Evolutionary conservation across 371 early-diverging fungal genomes (phyloP), one percentile per base, ranked within the genome.

Genomic region (Mortierella sp.): DNA sequence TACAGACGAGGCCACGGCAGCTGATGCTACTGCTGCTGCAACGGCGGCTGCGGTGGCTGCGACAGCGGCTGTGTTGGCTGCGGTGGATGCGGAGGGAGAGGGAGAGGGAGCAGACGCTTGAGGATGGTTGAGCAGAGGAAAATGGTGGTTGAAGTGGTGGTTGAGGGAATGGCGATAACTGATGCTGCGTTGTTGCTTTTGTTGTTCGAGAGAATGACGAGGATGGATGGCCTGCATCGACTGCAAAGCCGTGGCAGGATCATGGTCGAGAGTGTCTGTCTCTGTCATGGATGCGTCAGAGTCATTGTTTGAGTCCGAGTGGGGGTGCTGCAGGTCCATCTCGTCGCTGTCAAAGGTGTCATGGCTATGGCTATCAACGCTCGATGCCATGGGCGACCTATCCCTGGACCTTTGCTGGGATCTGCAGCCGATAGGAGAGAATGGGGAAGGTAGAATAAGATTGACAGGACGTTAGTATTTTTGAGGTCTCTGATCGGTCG

Each of bases 311-410:
- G 61, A 61, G 44, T 75, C 76, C 8, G 48, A 53, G 29, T 75
- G 70, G 11, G 24, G 39, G 10, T 34, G 79, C 22, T 73, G 65
- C 19, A 74, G 71, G 37, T 73, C 70, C 79, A 79, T 79, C 7
- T 66, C 70, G 44, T 73, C 74, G 50, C 69, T 67, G 24, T 78
- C 79, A 73, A 73, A 78, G 37, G 66, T 37, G 14, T 48, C 70
- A 55, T 73, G 68, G 52, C 55, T 65, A 34, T 41, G 68, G 43
- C 69, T 77, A 5, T 74, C 70, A 6, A 70, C 70, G 37, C 74
- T 70, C 11, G 79, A 73, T 26, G 66, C 70, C 43, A 79, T 43
- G 40, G 73, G 73, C 53, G 70, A 79, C 29, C 53, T 58, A 19
- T 65, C 64, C 61, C 53, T 69, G 11, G 64, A 41, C 50, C 55